Conservation (phyloP, 2,329 filamentous ascomycete species). For the Calycina marina region DNA sequence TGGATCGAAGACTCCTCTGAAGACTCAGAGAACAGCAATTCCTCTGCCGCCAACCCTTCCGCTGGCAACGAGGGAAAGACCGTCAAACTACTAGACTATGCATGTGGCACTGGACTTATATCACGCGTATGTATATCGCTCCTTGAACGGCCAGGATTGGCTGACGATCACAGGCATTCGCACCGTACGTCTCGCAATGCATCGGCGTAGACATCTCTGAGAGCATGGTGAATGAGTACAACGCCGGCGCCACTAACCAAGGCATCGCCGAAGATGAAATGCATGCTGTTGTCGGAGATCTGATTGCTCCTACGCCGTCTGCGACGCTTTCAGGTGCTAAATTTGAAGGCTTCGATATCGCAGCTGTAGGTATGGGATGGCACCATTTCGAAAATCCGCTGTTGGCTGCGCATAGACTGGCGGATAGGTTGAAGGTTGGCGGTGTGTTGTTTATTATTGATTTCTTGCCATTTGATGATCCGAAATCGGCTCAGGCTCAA, state of each 20-base stretch:
- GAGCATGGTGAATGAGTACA: conserved; percentile 56
- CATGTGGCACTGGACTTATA: conserved; percentile 56
- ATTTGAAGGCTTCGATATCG: conserved; percentile 57
- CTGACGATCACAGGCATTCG: conserved; percentile 35
- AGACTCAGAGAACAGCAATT: conserved; percentile 11
- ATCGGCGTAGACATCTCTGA: conserved; percentile 57
- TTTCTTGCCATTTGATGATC: conserved; percentile 38
- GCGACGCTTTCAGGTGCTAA: conserved; percentile 26
- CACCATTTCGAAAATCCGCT: conserved; percentile 55
- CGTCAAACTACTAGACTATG: conserved; percentile 56
- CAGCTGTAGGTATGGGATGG: conserved; percentile 45
- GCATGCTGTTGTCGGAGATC: conserved; percentile 41
- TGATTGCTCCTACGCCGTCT: conserved; percentile 35
- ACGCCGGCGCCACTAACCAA: conserved; percentile 40
- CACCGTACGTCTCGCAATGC: conserved; percentile 45
- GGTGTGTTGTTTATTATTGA: conserved; percentile 56
- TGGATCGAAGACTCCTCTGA: conserved; percentile 30
- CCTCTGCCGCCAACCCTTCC: not conserved
- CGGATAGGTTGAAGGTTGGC: conserved; percentile 45
- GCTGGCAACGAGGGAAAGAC: conserved; percentile 8
- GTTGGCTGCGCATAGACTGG: conserved; percentile 42
- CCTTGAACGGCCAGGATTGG: not conserved
- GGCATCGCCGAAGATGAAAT: conserved; percentile 37
- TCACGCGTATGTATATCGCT: conserved; percentile 37
- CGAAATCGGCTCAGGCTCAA: conserved; percentile 1